phyloP scores from a whole-genome alignment of 2,329 filamentous ascomycete genomes.

The Thelonectria blattea region DNA sequence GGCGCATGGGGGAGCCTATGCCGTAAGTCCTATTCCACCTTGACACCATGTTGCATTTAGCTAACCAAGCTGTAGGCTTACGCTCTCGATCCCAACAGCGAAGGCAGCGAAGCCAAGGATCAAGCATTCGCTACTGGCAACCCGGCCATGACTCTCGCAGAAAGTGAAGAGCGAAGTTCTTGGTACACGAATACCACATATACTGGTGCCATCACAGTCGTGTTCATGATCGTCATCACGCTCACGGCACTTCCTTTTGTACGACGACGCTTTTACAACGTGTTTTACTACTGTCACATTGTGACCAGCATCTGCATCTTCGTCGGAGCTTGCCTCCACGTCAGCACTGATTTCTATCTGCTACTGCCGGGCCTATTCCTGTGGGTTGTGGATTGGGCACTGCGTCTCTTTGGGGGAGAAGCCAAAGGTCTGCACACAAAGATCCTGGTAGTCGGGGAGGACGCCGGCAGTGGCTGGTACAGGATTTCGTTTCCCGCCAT shows the following conservation, averaged over 20 bases:
- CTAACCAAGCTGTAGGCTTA: neutral
- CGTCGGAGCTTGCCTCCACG: slow-evolving; percentile 6
- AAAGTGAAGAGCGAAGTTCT: slow-evolving; percentile 10
- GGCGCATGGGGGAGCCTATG: slow-evolving; percentile 15
- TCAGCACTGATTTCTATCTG: slow-evolving; percentile 17
- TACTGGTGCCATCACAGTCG: neutral
- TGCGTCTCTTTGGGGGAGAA: slow-evolving; percentile 9
- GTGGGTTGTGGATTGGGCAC: slow-evolving; percentile 12
- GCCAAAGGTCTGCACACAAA: neutral
- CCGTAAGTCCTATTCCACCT: neutral
- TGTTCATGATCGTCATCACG: slow-evolving; percentile 5
- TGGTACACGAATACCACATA: slow-evolving; percentile 18
- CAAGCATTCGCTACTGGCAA: slow-evolving; percentile 12
- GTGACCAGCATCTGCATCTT: slow-evolving; percentile 1
- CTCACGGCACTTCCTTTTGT: slow-evolving; percentile 10
- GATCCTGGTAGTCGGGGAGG: neutral
- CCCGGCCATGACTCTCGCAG: slow-evolving; percentile 13
- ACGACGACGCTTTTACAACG: slow-evolving; percentile 13
- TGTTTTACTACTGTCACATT: slow-evolving; percentile 18
- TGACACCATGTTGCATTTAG: no score
- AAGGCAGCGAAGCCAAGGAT: neutral
- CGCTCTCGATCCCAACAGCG: slow-evolving; percentile 10
- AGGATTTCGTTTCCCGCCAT: slow-evolving; percentile 1
- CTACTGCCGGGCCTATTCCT: slow-evolving; percentile 11
- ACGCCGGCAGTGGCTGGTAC: slow-evolving; percentile 13